Conservation (phyloP, 768 basidiomycete genomes). For the Holtermanniella nyarrowii region DNA sequence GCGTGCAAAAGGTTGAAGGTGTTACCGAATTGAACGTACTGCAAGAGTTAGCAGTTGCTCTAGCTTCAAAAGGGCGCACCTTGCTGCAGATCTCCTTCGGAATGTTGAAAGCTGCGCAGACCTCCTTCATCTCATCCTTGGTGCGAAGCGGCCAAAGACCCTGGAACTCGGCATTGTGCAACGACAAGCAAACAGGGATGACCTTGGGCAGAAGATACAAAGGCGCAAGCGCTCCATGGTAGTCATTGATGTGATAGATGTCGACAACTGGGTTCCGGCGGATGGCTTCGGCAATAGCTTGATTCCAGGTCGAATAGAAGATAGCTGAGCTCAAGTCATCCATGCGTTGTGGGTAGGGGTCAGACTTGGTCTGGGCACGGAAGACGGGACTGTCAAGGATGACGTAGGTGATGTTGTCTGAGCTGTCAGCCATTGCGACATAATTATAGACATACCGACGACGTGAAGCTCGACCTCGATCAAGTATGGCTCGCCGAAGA, state of each 20-base stretch:
- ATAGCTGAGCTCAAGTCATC: constrained; percentile 92
- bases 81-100: constrained; percentile 92
- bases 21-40: constrained; percentile 94
- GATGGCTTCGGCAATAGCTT: constrained; percentile 85
- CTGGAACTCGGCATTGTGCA: constrained; percentile 97
- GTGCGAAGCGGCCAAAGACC: constrained; percentile 89
- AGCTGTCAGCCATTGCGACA: too few species aligned
- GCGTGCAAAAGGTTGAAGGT: constrained; percentile 93
- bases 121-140: constrained; percentile 97
- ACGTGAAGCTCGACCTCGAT: constrained; percentile 91
- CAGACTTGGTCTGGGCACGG: constrained; percentile 89
- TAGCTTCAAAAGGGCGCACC: too few species aligned
- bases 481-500: constrained; percentile 89
- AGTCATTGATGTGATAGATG: constrained; percentile 88
- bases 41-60: too few species aligned
- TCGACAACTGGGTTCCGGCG: constrained; percentile 77
- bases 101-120: constrained; percentile 95
- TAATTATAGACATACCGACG: too few species aligned
- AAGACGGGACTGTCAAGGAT: constrained; percentile 92
- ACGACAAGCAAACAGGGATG: constrained; percentile 75
- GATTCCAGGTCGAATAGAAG: constrained; percentile 98
- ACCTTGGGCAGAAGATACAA: constrained; percentile 88
- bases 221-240: constrained; percentile 82
- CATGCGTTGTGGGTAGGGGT: constrained; percentile 94
- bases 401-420: constrained; percentile 93